These are phyloP conservation scores for Russula sp. DNA, from an alignment of 768 basidiomycete species.

Conservation along the genomic window DNA sequence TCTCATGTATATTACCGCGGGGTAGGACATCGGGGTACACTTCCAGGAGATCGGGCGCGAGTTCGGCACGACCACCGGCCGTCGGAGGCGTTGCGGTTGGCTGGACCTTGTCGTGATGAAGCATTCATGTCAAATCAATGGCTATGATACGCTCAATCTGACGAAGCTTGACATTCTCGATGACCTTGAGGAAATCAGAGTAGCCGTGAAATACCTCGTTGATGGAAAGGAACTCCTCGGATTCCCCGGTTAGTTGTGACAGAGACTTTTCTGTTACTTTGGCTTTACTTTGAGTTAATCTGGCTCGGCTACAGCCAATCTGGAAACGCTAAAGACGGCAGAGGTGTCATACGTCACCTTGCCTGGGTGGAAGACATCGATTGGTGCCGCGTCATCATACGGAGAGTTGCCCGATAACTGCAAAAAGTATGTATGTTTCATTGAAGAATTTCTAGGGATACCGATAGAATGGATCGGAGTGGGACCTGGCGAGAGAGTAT, in stretches of 20 bases:
- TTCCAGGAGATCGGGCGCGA: conserved; percentile 93
- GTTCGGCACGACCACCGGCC: conserved; percentile 90
- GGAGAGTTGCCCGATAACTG: conserved; percentile 81
- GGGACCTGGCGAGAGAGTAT: conserved; percentile 84
- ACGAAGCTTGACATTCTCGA: conserved; percentile 97
- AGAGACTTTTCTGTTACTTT: neutral
- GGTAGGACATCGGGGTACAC: conserved; percentile 74
- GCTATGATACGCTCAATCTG: conserved; percentile 89
- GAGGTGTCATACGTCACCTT: conserved; percentile 86
- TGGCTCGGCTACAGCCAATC: conserved; percentile 58
- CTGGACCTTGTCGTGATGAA: conserved; percentile 93
- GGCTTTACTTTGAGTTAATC: neutral
- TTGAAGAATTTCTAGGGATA: conserved; percentile 70
- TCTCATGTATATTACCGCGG: neutral
- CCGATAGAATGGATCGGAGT: conserved; percentile 92
- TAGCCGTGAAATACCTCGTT: conserved; percentile 75
- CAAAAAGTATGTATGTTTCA: conserved; percentile 80
- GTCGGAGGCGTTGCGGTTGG: conserved; percentile 94
- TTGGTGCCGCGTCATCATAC: conserved; percentile 59
- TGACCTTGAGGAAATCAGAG: conserved; percentile 77
- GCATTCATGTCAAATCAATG: conserved; percentile 92
- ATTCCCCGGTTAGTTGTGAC: conserved; percentile 71
- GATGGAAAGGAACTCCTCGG: conserved; percentile 75
- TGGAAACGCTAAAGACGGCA: conserved; percentile 73
- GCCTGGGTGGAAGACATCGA: conserved; percentile 86